These are phyloP conservation scores for Pleomassaria siparia DNA, from an alignment of 2,329 filamentous ascomycete genomes.

Conservation along the genomic window DNA sequence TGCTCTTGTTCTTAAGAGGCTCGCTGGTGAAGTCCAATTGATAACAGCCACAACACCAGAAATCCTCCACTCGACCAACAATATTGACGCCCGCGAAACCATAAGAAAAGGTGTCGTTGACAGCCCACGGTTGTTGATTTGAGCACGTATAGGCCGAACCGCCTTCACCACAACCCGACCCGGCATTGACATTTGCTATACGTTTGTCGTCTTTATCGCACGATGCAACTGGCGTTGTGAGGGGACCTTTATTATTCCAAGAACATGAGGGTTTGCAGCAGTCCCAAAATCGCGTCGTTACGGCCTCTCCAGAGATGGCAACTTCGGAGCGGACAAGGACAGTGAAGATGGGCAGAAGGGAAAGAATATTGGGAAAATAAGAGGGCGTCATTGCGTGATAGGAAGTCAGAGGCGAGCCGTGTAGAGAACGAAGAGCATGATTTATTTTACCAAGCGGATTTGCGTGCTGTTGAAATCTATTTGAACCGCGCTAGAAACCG, in stretches of 20 bases:
- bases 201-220: slow-evolving; percentile 60
- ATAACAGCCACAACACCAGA: slow-evolving; percentile 70
- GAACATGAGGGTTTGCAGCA: slow-evolving; percentile 72
- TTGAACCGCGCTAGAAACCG: slow-evolving; percentile 34
- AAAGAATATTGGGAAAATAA: slow-evolving; percentile 30
- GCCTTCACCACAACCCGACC: slow-evolving; percentile 58
- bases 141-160: slow-evolving; percentile 61
- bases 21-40: slow-evolving; percentile 61
- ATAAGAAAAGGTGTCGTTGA: slow-evolving; percentile 61
- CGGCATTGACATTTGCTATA: slow-evolving; percentile 51
- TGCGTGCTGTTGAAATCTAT: slow-evolving; percentile 35
- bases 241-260: slow-evolving; percentile 59
- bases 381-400: slow-evolving; percentile 37
- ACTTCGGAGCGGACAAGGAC: slow-evolving; percentile 21
- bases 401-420: slow-evolving; percentile 25
- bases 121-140: slow-evolving; percentile 63
- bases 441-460: slow-evolving; percentile 33
- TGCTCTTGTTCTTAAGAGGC: slow-evolving; percentile 59
- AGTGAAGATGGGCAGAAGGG: slow-evolving; percentile 27
- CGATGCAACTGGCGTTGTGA: slow-evolving; percentile 54
- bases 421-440: slow-evolving; percentile 35
- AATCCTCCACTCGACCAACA: slow-evolving; percentile 54
- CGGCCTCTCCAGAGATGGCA: slow-evolving; percentile 32
- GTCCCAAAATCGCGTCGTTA: slow-evolving; percentile 51
- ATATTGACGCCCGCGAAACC: slow-evolving; percentile 66